These are phyloP conservation scores for Moniliella sp. DNA, from an alignment of 1,284 basidiomycete species.

Conservation along the genomic window DNA sequence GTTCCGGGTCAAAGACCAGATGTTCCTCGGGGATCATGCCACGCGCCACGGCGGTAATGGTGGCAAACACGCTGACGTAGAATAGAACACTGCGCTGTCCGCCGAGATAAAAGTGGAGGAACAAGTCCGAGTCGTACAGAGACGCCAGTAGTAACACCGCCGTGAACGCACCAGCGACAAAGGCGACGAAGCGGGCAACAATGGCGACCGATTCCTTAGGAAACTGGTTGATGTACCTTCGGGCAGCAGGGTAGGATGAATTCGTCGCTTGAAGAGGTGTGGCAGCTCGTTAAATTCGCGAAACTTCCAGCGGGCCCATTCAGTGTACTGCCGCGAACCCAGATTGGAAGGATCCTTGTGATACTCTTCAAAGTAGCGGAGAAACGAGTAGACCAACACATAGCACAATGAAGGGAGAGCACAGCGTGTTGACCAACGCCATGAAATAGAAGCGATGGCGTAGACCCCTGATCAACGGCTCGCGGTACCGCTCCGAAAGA, in stretches of 20 bases:
- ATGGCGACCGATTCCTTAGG: constrained; percentile 79
- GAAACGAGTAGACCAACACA: constrained; percentile 89
- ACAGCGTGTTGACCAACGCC: constrained; percentile 77
- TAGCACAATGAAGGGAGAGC: constrained; percentile 95
- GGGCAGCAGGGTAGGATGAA: too few relatives aligned
- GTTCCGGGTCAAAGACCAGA: constrained; percentile 68
- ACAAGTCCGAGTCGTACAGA: constrained; percentile 64
- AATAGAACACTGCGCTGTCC: constrained; percentile 76
- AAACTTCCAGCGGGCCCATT: constrained; percentile 91
- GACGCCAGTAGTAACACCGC: constrained; percentile 77
- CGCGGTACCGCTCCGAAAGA: constrained; percentile 57
- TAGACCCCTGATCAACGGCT: constrained; percentile 55
- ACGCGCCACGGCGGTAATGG: constrained; percentile 62
- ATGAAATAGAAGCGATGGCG: constrained; percentile 74
- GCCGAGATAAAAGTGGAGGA: constrained; percentile 81
- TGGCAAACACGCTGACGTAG: constrained; percentile 69
- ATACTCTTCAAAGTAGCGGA: constrained; percentile 93
- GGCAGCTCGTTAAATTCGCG: constrained; percentile 95
- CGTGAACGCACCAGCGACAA: constrained; percentile 82
- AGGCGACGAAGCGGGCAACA: constrained; percentile 76
- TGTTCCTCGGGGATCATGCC: constrained; percentile 92
- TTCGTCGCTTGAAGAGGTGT: constrained; percentile 65
- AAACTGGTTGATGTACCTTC: constrained; percentile 88
- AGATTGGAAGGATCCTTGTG: constrained; percentile 91
- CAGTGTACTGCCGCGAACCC: constrained; percentile 72